Conservation (phyloP, 1,284 basidiomycete species). For the Cryptococcus maquisensis region DNA sequence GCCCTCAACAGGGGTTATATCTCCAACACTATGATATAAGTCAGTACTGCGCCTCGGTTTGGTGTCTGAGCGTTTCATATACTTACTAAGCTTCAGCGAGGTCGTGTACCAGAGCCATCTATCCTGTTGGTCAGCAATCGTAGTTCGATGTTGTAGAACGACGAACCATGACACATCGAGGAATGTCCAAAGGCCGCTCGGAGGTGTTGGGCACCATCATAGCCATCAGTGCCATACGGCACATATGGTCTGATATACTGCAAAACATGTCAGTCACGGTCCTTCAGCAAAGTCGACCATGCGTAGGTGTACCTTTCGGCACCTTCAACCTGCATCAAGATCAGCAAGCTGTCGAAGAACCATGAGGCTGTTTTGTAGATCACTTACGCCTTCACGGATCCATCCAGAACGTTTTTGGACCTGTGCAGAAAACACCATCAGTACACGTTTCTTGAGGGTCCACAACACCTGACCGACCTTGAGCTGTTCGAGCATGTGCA, state of each 20-base stretch:
- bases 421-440: conserved; percentile 47
- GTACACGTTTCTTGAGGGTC: background rate
- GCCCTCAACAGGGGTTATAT: conserved; percentile 86
- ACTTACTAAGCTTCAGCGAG: conserved; percentile 81
- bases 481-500: conserved; percentile 78
- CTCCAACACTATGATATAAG: conserved; percentile 61
- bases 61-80: too few relatives aligned
- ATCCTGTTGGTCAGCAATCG: background rate
- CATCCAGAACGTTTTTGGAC: conserved; percentile 93
- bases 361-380: background rate
- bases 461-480: conserved; percentile 58
- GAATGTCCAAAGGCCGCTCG: conserved; percentile 61
- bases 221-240: conserved; percentile 88
- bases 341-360: background rate
- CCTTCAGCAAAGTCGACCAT: conserved; percentile 3
- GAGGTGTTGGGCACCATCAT: conserved; percentile 67
- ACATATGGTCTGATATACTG: conserved; percentile 98
- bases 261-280: conserved; percentile 5
- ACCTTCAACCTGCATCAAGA: conserved; percentile 58
- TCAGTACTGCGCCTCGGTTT: too few relatives aligned
- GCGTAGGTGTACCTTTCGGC: conserved; percentile 68
- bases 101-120: conserved; percentile 86
- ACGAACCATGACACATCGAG: conserved; percentile 54
- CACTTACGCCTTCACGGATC: conserved; percentile 70
- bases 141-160: background rate